phyloP scores from a whole-genome alignment of 164 flowering plant genomes.

The Stephania cephalantha region DNA sequence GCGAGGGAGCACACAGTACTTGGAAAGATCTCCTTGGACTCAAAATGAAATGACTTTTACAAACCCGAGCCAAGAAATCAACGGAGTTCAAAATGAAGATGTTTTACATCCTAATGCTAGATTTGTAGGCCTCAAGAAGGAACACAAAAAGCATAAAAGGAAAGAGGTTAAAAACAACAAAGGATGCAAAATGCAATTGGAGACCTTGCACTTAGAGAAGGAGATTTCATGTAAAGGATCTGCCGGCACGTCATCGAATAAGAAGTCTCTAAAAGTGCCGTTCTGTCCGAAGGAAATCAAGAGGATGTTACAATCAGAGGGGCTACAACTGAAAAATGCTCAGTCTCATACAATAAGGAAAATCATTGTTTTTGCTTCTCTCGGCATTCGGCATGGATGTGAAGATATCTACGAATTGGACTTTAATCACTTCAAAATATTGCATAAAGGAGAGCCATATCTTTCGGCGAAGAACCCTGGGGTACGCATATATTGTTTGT shows the following conservation, averaged over 20 bases:
- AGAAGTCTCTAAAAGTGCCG: conserved; percentile 40
- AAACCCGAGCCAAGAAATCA: conserved; percentile 15
- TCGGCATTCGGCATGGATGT: conserved; percentile 57
- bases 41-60: not conserved
- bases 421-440: conserved; percentile 46
- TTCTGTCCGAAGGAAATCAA: conserved; percentile 54
- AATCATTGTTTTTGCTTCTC: conserved; percentile 52
- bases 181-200: conserved; percentile 12
- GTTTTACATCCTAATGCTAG: conserved; percentile 1
- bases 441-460: conserved; percentile 48
- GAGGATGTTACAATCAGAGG: conserved; percentile 37
- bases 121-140: conserved; percentile 5
- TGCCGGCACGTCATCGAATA: conserved; percentile 18
- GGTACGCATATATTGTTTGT: conserved; percentile 28
- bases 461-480: conserved; percentile 42
- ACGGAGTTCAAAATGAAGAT: conserved; percentile 10
- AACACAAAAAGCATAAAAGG: conserved; percentile 8
- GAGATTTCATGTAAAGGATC: conserved; percentile 17
- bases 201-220: conserved; percentile 13
- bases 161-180: conserved; percentile 16
- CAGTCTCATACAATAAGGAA: conserved; percentile 55
- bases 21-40: not conserved
- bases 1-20: not conserved
- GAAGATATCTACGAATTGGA: conserved; percentile 59
- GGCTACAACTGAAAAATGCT: conserved; percentile 35